phyloP scores from a whole-genome alignment of 805 yeast species.

The Candida maesae region DNA sequence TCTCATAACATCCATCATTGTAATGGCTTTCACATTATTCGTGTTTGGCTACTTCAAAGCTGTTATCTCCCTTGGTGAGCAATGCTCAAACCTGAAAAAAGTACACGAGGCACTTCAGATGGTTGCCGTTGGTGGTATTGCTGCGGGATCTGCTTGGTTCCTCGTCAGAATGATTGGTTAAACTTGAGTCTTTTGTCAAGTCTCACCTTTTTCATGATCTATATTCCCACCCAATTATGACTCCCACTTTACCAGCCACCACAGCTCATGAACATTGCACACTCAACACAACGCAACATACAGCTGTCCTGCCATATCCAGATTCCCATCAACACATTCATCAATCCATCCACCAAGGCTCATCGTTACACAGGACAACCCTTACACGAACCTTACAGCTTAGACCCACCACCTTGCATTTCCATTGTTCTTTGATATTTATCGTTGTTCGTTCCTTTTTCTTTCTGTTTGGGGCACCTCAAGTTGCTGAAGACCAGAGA shows the following conservation, averaged over 20 bases:
- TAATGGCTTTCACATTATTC: slow-evolving; percentile 84
- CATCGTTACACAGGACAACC: background rate
- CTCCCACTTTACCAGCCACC: too few relatives aligned
- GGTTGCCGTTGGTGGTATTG: slow-evolving; percentile 94
- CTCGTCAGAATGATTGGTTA: slow-evolving; percentile 75
- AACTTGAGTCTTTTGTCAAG: background rate
- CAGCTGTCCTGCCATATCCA: background rate
- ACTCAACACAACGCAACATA: background rate
- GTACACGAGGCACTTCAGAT: slow-evolving; percentile 82
- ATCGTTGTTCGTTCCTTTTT: background rate
- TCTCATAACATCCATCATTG: slow-evolving; percentile 63
- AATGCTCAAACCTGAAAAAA: slow-evolving; percentile 56
- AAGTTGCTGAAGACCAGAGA: too few relatives aligned
- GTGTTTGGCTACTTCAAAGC: slow-evolving; percentile 86
- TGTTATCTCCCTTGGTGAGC: slow-evolving; percentile 76
- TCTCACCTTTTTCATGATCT: background rate
- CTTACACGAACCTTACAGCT: background rate
- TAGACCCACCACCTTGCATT: background rate
- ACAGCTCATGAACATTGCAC: background rate
- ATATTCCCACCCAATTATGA: too few relatives aligned
- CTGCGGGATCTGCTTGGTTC: slow-evolving; percentile 96
- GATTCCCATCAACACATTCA: background rate
- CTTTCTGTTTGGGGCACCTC: too few relatives aligned
- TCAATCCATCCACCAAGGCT: background rate
- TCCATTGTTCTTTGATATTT: slow-evolving; percentile 1